phyloP scores from a whole-genome alignment of 2,329 filamentous ascomycete genomes.

The Exophiala mesophila region DNA sequence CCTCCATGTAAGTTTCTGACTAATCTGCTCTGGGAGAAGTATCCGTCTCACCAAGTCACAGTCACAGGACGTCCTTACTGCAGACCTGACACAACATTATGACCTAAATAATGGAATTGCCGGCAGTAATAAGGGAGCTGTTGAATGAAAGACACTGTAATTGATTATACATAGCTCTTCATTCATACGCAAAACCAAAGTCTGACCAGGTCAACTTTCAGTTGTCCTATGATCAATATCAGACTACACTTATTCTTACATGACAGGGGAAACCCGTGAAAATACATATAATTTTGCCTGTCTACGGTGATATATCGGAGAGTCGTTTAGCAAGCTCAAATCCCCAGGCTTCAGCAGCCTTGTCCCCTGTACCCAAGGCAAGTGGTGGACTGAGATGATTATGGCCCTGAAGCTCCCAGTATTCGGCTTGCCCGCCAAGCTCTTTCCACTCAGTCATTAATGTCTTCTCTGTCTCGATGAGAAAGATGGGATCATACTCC shows the following conservation, averaged over 20 bases:
- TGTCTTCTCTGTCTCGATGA: not conserved
- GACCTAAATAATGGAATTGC: conserved; percentile 2
- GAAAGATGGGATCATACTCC: conserved; percentile 8
- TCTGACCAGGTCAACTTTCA: too few relatives aligned
- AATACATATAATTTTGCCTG: too few relatives aligned
- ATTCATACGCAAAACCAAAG: too few relatives aligned
- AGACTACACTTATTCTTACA: too few relatives aligned
- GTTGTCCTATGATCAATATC: too few relatives aligned
- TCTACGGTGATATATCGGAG: conserved; percentile 1
- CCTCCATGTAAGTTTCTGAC: not conserved
- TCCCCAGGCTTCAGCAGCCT: conserved; percentile 8
- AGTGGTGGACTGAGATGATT: conserved; percentile 14
- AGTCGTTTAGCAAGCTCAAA: conserved; percentile 2
- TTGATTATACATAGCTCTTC: too few relatives aligned
- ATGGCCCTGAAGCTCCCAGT: conserved; percentile 6
- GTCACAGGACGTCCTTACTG: conserved; percentile 1
- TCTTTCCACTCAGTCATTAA: not conserved
- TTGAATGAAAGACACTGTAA: too few relatives aligned
- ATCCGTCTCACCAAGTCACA: not conserved
- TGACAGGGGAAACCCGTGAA: too few relatives aligned
- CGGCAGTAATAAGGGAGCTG: too few relatives aligned
- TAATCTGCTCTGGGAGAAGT: not conserved
- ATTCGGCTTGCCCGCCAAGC: not conserved
- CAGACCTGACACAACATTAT: conserved; percentile 3
- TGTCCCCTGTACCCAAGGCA: conserved; percentile 6